Evolutionary conservation across 768 basidiomycete species (phyloP).

Genomic region (Podaxis mareebaensis): DNA sequence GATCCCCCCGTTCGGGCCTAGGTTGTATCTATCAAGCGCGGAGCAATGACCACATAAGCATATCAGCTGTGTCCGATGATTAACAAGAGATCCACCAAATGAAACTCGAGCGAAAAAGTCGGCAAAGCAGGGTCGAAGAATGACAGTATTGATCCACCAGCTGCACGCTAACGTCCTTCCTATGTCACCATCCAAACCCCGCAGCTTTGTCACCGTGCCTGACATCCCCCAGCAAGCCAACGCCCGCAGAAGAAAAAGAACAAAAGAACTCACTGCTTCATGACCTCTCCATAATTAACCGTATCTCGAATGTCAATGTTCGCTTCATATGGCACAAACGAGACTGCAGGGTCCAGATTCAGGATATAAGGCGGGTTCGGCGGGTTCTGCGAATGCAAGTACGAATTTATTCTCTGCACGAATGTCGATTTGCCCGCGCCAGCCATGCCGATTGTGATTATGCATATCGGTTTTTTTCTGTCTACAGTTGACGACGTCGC

Average conservation of each 20-base stretch:
- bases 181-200: too few relatives aligned
- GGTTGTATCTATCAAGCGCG: slow-evolving; percentile 72
- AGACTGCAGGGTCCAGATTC: slow-evolving; percentile 96
- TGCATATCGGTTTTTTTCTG: slow-evolving; percentile 71
- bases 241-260: slow-evolving; percentile 20
- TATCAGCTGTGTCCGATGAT: not conserved
- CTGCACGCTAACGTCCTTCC: too few relatives aligned
- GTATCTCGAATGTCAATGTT: slow-evolving; percentile 99
- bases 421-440: slow-evolving; percentile 98
- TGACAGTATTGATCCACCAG: too few relatives aligned
- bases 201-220: too few relatives aligned
- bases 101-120: slow-evolving; percentile 16
- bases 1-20: slow-evolving; percentile 98
- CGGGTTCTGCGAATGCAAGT: slow-evolving; percentile 71
- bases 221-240: too few relatives aligned
- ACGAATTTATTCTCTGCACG: slow-evolving; percentile 91
- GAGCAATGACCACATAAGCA: not conserved
- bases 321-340: slow-evolving; percentile 87
- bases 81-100: slow-evolving; percentile 4
- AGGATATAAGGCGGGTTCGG: slow-evolving; percentile 88
- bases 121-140: too few relatives aligned
- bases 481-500: slow-evolving; percentile 15
- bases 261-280: slow-evolving; percentile 91
- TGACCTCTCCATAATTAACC: slow-evolving; percentile 95
- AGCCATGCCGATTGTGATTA: slow-evolving; percentile 95